phyloP scores from a whole-genome alignment of 1,284 basidiomycete species.

The Cryptococcus jaspeensis region DNA sequence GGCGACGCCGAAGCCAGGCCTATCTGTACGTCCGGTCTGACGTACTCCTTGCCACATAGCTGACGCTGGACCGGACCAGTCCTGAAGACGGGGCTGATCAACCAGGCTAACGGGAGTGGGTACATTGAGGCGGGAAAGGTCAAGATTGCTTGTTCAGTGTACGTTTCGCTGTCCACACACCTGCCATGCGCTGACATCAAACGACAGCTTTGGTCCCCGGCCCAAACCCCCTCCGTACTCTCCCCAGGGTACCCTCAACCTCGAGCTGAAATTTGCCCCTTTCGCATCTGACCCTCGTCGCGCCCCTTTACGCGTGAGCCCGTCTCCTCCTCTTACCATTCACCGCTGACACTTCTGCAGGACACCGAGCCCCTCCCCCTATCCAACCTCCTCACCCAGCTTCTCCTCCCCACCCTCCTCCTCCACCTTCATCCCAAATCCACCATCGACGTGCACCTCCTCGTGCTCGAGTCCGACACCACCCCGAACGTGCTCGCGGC shows the following conservation, averaged over 20 bases:
- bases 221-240: conserved; percentile 64
- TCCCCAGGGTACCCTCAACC: conserved; percentile 82
- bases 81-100: conserved; percentile 82
- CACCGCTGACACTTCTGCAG: conserved; percentile 53
- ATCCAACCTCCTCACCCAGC: conserved; percentile 78
- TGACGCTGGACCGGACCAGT: conserved; percentile 56
- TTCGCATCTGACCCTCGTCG: conserved; percentile 76
- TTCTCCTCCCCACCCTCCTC: conserved; percentile 78
- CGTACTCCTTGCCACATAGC: background rate
- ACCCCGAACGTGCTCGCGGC: conserved; percentile 79
- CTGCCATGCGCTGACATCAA: conserved; percentile 41
- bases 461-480: conserved; percentile 87
- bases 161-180: conserved; percentile 35
- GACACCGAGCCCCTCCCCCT: conserved; percentile 89
- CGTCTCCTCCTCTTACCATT: background rate
- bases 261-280: conserved; percentile 95
- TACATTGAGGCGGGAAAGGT: conserved; percentile 85
- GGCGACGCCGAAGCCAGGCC: conserved; percentile 67
- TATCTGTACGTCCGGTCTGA: conserved; percentile 11
- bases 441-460: conserved; percentile 86
- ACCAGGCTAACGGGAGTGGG: conserved; percentile 89
- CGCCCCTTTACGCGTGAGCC: conserved; percentile 78
- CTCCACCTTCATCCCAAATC: conserved; percentile 91
- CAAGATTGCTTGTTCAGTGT: conserved; percentile 95
- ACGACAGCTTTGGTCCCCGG: conserved; percentile 76